A percentile compares a stretch with the other conserved stretches of the same genome.
These are phyloP conservation scores for Tolypocladium capitatum DNA, from an alignment of 2,329 filamentous ascomycete genomes.

Conservation along the genomic window DNA sequence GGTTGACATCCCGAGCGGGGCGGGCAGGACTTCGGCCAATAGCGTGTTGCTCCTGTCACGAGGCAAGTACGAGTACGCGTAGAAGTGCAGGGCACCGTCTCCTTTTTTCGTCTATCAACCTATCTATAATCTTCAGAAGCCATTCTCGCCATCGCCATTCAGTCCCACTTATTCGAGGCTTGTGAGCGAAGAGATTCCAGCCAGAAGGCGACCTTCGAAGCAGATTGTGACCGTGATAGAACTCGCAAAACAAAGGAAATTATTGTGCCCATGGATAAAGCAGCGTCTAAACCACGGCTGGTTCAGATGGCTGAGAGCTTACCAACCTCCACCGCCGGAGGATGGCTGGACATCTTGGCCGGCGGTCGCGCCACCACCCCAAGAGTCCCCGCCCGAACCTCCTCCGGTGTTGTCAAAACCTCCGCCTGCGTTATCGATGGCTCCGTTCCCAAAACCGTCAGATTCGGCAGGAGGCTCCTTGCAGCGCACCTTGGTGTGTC, in stretches of 20 bases:
- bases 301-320: neutral
- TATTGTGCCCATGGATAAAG: neutral
- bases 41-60: slow-evolving; percentile 7
- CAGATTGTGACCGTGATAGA: neutral
- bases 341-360: neutral
- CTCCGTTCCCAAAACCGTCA: neutral
- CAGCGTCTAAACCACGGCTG: neutral
- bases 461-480: slow-evolving; percentile 11
- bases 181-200: neutral
- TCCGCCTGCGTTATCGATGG: neutral
- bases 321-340: slow-evolving; percentile 1
- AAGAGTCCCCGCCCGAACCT: neutral
- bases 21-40: slow-evolving; percentile 4
- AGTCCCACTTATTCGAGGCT: neutral
- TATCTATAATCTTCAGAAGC: neutral
- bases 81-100: neutral
- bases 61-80: neutral
- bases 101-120: neutral
- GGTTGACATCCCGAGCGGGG: neutral
- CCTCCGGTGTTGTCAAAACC: neutral
- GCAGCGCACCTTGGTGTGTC: slow-evolving; percentile 26
- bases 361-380: neutral
- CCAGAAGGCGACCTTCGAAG: neutral
- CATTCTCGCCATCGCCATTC: neutral
- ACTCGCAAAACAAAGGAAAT: neutral